Conservation (phyloP, 768 basidiomycete genomes). For the Mycena sanguinolenta region DNA sequence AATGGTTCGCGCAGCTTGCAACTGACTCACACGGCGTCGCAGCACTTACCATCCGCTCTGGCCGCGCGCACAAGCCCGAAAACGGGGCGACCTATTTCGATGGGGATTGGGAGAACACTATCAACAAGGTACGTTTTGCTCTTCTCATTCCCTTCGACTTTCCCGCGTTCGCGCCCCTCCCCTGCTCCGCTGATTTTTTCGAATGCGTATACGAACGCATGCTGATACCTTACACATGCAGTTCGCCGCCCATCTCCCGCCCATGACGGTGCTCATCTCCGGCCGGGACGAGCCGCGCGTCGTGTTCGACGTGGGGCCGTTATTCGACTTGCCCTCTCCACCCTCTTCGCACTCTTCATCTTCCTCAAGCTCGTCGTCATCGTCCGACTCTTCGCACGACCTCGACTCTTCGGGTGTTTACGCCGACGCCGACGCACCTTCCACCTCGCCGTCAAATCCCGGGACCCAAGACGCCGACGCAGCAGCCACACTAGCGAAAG, state of each 20-base stretch:
- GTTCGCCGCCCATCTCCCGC: constrained; percentile 23
- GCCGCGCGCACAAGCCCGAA: background rate
- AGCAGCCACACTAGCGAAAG: background rate
- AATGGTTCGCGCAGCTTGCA: background rate
- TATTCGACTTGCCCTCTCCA: background rate
- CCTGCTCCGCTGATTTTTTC: too few species aligned
- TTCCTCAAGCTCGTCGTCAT: too few species aligned
- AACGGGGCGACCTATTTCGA: background rate
- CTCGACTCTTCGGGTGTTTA: too few species aligned
- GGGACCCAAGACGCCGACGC: background rate
- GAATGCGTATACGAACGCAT: too few species aligned
- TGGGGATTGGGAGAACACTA: constrained; percentile 27
- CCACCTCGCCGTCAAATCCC: background rate
- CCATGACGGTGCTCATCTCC: constrained; percentile 31
- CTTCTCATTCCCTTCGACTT: background rate
- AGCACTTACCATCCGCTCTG: background rate
- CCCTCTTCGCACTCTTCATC: background rate
- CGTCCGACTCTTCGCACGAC: too few species aligned
- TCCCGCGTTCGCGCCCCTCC: too few species aligned
- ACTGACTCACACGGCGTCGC: background rate
- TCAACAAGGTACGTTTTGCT: constrained; percentile 16
- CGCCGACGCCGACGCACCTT: too few species aligned
- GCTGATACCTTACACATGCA: background rate
- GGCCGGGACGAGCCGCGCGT: constrained; percentile 39
- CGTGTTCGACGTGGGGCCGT: constrained; percentile 27